A percentile compares a stretch with the other conserved stretches of the same genome.
phyloP scores from a whole-genome alignment of 1,139 yeast species.

The Groenewaldozyma auringiensis region DNA sequence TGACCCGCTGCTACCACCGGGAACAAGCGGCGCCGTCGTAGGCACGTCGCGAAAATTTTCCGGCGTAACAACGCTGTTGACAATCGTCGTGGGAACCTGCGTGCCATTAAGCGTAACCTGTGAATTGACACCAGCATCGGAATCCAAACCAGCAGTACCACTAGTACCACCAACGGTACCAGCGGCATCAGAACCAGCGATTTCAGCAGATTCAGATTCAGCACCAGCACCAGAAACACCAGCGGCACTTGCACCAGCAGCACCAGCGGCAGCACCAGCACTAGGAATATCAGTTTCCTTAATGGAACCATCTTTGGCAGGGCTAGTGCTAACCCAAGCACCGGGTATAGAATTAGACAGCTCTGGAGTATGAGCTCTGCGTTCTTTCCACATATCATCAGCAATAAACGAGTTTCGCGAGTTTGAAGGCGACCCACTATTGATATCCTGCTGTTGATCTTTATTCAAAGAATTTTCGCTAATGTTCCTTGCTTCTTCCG shows the following conservation, averaged over 20 bases:
- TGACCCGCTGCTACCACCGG: neutral
- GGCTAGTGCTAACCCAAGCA: slow-evolving; percentile 2
- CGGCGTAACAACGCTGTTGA: neutral
- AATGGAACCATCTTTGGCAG: neutral
- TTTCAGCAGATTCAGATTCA: neutral
- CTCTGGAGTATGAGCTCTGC: neutral
- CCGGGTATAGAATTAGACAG: slow-evolving; percentile 1
- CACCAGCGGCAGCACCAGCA: neutral
- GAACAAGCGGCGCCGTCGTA: neutral
- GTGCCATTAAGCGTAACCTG: slow-evolving; percentile 6
- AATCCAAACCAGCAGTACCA: too few relatives aligned
- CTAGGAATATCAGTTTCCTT: neutral
- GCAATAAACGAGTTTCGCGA: slow-evolving; percentile 1
- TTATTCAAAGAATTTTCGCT: too few relatives aligned
- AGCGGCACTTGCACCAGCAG: neutral
- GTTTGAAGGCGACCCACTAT: neutral
- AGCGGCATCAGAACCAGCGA: neutral
- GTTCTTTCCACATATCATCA: slow-evolving; percentile 1
- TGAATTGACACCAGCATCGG: slow-evolving; percentile 3
- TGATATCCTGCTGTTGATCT: neutral
- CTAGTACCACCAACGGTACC: too few relatives aligned
- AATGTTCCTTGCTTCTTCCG: neutral
- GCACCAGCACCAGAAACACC: neutral
- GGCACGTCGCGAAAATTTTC: neutral
- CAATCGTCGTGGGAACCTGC: neutral